These are phyloP conservation scores for Aspergillus flavus DNA, from an alignment of 2,329 filamentous ascomycete species.

Conservation along the genomic window DNA sequence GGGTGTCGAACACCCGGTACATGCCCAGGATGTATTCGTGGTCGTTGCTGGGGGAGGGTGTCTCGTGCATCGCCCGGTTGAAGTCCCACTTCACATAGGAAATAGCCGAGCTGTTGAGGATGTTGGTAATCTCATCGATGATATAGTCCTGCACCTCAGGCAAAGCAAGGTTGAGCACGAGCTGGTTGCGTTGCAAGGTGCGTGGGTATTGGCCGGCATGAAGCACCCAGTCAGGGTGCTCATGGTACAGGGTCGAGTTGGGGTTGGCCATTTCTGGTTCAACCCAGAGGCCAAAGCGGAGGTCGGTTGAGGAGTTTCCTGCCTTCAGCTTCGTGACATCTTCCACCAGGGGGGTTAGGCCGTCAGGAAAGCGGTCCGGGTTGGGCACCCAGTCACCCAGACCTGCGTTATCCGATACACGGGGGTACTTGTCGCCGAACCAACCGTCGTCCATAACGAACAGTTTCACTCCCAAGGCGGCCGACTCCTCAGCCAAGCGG, in stretches of 20 bases:
- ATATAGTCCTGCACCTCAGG: constrained; percentile 66
- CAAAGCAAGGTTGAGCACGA: constrained; percentile 64
- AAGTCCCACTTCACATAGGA: constrained; percentile 70
- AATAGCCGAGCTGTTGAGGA: constrained; percentile 58
- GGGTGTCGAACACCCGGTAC: constrained; percentile 62
- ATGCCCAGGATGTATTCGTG: constrained; percentile 66
- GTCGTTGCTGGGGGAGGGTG: constrained; percentile 54
- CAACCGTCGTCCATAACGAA: constrained; percentile 70
- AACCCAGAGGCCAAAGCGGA: constrained; percentile 68
- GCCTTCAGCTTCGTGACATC: constrained; percentile 55
- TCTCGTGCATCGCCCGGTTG: constrained; percentile 66
- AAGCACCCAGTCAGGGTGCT: constrained; percentile 67
- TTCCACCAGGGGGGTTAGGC: constrained; percentile 55
- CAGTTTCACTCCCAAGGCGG: constrained; percentile 62
- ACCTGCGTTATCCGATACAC: constrained; percentile 59
- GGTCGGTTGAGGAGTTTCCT: constrained; percentile 49
- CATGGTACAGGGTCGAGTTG: constrained; percentile 61
- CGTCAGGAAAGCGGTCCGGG: constrained; percentile 60
- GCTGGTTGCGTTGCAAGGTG: constrained; percentile 59
- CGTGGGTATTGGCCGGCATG: constrained; percentile 60
- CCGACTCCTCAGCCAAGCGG: constrained; percentile 58
- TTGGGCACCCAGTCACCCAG: constrained; percentile 67
- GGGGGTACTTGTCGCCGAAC: constrained; percentile 66
- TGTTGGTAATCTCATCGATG: constrained; percentile 56
- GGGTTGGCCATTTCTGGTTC: constrained; percentile 71